A percentile compares a stretch with the other conserved stretches of the same genome.
Conservation (phyloP, 768 basidiomycete genomes). For the Suillus variegatus region DNA sequence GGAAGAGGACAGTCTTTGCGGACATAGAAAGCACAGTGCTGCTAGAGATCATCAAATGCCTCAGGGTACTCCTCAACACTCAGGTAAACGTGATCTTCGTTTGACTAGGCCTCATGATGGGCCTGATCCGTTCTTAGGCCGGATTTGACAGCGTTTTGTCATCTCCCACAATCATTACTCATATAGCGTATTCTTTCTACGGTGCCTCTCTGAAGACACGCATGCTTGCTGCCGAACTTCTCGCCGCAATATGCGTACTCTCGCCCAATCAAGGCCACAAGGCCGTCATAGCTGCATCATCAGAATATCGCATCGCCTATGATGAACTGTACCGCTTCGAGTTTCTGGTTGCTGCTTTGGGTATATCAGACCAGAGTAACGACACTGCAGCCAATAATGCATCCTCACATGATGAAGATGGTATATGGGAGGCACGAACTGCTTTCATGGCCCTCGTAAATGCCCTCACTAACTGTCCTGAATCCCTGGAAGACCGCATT, state of each 20-base stretch:
- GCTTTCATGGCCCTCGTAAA: conserved; percentile 80
- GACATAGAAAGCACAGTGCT: conserved; percentile 72
- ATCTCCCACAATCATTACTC: conserved; percentile 65
- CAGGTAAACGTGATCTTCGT: conserved; percentile 52
- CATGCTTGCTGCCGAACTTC: conserved; percentile 69
- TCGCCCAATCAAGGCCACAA: conserved; percentile 71
- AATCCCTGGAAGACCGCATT: conserved; percentile 77
- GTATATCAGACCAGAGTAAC: conserved; percentile 47
- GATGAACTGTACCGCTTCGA: conserved; percentile 83
- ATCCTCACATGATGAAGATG: conserved; percentile 52
- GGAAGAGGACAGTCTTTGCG: conserved; percentile 57
- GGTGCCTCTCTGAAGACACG: conserved; percentile 68
- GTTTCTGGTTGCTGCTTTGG: conserved; percentile 64
- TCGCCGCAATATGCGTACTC: conserved; percentile 83
- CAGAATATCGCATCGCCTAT: conserved; percentile 73
- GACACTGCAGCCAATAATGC: conserved; percentile 33
- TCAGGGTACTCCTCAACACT: conserved; percentile 83
- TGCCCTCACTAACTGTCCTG: conserved; percentile 73
- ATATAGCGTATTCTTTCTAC: conserved; percentile 73
- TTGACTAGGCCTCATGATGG: background rate
- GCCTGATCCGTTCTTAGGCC: conserved; percentile 40
- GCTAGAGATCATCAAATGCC: conserved; percentile 74
- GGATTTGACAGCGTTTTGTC: conserved; percentile 71
- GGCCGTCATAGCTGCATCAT: conserved; percentile 73
- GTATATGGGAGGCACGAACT: conserved; percentile 79